Base-by-base conservation (phyloP, 169 alveolate genomes). In the Cryptosporidium ryanae region DNA sequence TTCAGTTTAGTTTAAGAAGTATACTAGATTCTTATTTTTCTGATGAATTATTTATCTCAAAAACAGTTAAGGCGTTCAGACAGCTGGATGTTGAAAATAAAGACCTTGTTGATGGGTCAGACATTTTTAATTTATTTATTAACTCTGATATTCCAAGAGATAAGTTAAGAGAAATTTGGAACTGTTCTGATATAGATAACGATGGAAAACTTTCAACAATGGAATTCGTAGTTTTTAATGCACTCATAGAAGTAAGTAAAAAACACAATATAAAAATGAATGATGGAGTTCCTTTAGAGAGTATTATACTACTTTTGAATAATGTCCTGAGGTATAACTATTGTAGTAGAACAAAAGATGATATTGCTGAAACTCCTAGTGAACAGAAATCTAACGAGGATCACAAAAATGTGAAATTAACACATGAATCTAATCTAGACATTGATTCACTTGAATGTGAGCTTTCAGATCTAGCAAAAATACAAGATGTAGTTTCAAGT, bases 201-300 rank as follows among this genome's bases (percentile, higher is more conserved):
- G 87, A 76, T 55, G 87, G 87, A 17, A 59, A 46, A 44, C 31
- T 76, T 6, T 43, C 76, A 1, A 38, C 64, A 13, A 31, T 63
- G 23, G 87, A 76, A 38, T 76, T 76, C 46, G 34, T 59, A 7
- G 63, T 76, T 3, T 38, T 76, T 48, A 76, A 61, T 59, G 59
- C 87, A 23, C 49, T 76, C n/a, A 48, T 43, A 12, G 63, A 76
- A 21, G 64, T 15, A 10, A 21, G 66, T 12, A 32, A 23, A 4
- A 48, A 55, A 43, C 25, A 34, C 18, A 38, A 55, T 6, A 59
- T 76, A 12, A 18, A 32, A 13, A 59, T 44, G 13, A 15, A 59
- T 76, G 25, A 31, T 4, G 70, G 64, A 1, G 34, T 76, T 55
- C 25, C 71, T 12, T 38, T 46, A 0, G 76, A 23, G 59, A 76